These are phyloP conservation scores for Entonaema liquescens DNA, from an alignment of 495 filamentous ascomycete genomes.

Conservation along the genomic window DNA sequence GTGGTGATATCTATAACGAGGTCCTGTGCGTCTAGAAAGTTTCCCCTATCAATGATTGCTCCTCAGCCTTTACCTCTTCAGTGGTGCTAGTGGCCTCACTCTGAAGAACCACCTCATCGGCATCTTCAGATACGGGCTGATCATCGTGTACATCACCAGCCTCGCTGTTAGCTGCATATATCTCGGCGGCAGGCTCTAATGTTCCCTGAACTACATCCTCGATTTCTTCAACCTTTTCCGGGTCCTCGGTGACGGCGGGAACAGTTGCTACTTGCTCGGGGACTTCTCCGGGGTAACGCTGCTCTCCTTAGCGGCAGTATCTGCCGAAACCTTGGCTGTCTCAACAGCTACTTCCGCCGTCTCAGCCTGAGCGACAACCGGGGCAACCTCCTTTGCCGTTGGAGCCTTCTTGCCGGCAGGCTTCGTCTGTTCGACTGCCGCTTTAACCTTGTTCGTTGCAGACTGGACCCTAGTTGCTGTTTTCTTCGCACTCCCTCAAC, in stretches of 20 bases:
- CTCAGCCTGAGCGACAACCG: constrained; percentile 43
- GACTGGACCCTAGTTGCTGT: constrained; percentile 37
- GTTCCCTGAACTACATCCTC: constrained; percentile 40
- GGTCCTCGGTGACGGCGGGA: constrained; percentile 27
- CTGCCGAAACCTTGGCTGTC: constrained; percentile 34
- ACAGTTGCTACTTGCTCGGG: constrained; percentile 12
- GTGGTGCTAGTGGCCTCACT: not conserved
- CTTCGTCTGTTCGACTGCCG: constrained; percentile 29
- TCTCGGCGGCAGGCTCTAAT: constrained; percentile 17
- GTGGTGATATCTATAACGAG: not conserved
- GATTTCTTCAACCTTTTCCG: constrained; percentile 33
- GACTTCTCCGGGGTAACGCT: constrained; percentile 12
- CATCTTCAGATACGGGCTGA: not conserved
- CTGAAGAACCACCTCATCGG: constrained; percentile 2
- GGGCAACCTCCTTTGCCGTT: constrained; percentile 46
- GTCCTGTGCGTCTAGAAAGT: constrained; percentile 6
- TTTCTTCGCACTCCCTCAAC: constrained; percentile 43
- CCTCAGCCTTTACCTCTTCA: constrained; percentile 23
- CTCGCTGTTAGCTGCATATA: constrained; percentile 15
- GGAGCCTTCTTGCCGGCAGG: constrained; percentile 28
- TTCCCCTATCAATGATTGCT: constrained; percentile 18
- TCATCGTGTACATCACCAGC: constrained; percentile 12
- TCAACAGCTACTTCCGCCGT: constrained; percentile 45
- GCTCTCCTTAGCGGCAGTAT: constrained; percentile 18
- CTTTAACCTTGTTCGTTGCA: constrained; percentile 33